Evolutionary conservation across 2,329 filamentous ascomycete species (phyloP).

Genomic region (Pezicula rhizophila): DNA sequence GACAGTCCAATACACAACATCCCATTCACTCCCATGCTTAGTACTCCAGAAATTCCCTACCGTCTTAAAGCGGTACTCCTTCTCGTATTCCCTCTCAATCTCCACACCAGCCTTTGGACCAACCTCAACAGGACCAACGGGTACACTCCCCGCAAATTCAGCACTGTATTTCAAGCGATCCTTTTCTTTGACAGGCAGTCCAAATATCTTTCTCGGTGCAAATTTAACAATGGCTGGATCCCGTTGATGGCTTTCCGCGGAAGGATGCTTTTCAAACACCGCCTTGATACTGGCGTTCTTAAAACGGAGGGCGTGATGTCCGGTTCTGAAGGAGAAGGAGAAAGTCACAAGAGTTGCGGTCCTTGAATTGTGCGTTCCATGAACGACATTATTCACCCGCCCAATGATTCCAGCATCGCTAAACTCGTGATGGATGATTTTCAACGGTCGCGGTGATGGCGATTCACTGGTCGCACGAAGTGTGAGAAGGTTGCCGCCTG

Average conservation of each 20-base stretch:
- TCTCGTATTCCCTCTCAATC: constrained; percentile 8
- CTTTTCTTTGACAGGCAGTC: constrained; percentile 5
- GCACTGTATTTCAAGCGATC: constrained; percentile 4
- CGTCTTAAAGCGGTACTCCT: constrained; percentile 6
- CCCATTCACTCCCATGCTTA: constrained; percentile 9
- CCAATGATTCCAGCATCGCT: constrained; percentile 11
- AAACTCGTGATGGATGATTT: not conserved
- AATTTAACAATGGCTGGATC: constrained; percentile 7
- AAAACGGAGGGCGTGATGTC: constrained; percentile 11
- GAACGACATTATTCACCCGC: constrained; percentile 9
- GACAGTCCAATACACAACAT: constrained; percentile 14
- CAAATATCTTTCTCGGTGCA: constrained; percentile 14
- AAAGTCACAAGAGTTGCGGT: constrained; percentile 9
- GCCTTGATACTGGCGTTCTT: constrained; percentile 13
- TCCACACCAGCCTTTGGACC: constrained; percentile 3
- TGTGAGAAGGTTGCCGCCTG: not conserved
- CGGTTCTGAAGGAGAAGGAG: constrained; percentile 24
- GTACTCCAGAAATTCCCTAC: constrained; percentile 12
- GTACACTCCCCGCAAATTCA: constrained; percentile 9
- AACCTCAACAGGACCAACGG: constrained; percentile 6
- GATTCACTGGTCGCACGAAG: constrained; percentile 1
- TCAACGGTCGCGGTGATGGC: not conserved
- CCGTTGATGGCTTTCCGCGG: not conserved
- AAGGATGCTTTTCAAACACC: constrained; percentile 6
- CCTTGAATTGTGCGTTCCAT: constrained; percentile 9